Conservation (phyloP, 2,329 filamentous ascomycete genomes). For the Fusarium austroafricanum region DNA sequence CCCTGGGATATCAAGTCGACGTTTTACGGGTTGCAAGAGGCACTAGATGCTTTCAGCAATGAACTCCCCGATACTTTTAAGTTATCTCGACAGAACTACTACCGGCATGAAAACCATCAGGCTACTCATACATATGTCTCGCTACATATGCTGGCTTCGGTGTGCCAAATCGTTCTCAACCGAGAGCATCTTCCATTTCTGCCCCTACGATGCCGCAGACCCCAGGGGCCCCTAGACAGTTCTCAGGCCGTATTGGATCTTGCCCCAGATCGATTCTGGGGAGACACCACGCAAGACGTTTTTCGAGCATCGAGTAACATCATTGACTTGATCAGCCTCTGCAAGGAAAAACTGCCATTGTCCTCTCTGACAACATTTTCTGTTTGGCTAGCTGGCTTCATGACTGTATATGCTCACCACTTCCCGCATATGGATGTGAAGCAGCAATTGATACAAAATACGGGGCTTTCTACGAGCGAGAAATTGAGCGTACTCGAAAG, state of each 20-base stretch:
- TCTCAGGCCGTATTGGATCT: background rate
- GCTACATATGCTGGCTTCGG: constrained; percentile 6
- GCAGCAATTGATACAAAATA: constrained; percentile 25
- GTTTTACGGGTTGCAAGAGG: constrained; percentile 64
- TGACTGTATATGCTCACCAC: constrained; percentile 73
- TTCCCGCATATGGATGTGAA: constrained; percentile 76
- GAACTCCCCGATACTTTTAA: constrained; percentile 67
- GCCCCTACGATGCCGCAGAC: background rate
- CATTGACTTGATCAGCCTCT: constrained; percentile 72
- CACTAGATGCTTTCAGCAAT: constrained; percentile 55
- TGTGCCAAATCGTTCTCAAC: constrained; percentile 10
- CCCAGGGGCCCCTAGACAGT: background rate
- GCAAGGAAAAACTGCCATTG: constrained; percentile 71
- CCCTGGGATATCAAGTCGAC: constrained; percentile 69
- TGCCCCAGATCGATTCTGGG: background rate
- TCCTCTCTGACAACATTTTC: constrained; percentile 76
- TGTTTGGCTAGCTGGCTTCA: constrained; percentile 74
- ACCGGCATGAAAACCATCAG: constrained; percentile 60
- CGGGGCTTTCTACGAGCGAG: background rate
- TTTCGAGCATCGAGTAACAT: constrained; percentile 69
- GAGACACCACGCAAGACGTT: background rate
- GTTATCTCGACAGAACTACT: constrained; percentile 57
- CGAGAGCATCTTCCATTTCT: constrained; percentile 14
- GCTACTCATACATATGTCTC: constrained; percentile 6
- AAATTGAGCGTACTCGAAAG: constrained; percentile 9